phyloP scores from a whole-genome alignment of 495 filamentous ascomycete species.

The Podospora didyma region DNA sequence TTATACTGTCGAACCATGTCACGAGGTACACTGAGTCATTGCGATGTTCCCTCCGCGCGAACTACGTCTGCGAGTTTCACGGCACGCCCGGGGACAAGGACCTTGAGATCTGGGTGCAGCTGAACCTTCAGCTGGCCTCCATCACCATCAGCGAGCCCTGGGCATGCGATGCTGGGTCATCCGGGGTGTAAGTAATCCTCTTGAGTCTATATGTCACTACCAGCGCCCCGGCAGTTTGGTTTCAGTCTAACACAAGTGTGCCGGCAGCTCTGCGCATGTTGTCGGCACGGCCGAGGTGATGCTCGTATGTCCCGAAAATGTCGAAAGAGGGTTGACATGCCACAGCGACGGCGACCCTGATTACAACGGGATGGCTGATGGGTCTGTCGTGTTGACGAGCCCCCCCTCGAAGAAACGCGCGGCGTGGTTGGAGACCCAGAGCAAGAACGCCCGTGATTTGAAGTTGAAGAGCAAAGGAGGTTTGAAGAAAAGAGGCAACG shows the following conservation, averaged over 20 bases:
- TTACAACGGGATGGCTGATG: background rate
- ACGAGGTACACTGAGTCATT: background rate
- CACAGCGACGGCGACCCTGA: background rate
- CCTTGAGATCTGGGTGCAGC: conserved; percentile 7
- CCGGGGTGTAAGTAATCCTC: background rate
- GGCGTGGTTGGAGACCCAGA: background rate
- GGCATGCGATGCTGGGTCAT: background rate
- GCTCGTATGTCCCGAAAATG: background rate
- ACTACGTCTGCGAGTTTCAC: conserved; percentile 5
- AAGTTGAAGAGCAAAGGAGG: too few relatives aligned
- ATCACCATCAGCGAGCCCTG: conserved; percentile 4
- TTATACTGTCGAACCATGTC: conserved; percentile 1
- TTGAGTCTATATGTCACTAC: too few relatives aligned
- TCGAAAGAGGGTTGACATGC: background rate
- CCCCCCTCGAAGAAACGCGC: background rate
- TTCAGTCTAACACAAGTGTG: background rate
- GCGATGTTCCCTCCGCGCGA: background rate
- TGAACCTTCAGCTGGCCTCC: conserved; percentile 6
- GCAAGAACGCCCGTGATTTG: too few relatives aligned
- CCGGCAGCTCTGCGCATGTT: background rate
- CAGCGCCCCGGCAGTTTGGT: too few relatives aligned
- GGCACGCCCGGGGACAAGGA: conserved; percentile 7
- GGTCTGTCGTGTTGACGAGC: background rate
- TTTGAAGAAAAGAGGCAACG: too few relatives aligned
- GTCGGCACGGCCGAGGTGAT: conserved; percentile 1